These are phyloP conservation scores for Mucor mucedo DNA, from an alignment of 371 early-diverging fungal genomes.

Conservation along the genomic window DNA sequence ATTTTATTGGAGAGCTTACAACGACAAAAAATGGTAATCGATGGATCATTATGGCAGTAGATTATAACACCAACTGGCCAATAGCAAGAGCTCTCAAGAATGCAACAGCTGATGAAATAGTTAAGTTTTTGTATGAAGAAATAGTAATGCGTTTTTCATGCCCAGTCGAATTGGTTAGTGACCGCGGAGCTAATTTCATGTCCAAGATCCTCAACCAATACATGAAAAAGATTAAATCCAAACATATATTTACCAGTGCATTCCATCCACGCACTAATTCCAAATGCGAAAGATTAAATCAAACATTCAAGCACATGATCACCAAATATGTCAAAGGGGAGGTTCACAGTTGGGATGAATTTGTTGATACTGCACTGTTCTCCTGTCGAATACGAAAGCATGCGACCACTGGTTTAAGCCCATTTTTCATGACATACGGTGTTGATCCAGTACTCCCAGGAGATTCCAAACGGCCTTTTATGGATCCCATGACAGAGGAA, in stretches of 20 bases:
- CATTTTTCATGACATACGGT: conserved; percentile 26
- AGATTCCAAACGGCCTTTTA: conserved; percentile 14
- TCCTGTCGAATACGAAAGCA: conserved; percentile 18
- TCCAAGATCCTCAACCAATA: neutral
- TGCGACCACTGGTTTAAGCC: conserved; percentile 9
- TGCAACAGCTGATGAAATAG: conserved; percentile 25
- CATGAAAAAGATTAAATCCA: neutral
- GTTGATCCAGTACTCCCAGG: conserved; percentile 19
- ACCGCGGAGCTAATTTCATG: conserved; percentile 25
- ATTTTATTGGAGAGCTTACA: conserved; percentile 32
- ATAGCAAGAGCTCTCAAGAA: conserved; percentile 30
- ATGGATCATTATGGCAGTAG: conserved; percentile 39
- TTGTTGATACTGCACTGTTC: conserved; percentile 12
- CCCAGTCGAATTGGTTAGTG: conserved; percentile 33
- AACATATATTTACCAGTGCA: neutral
- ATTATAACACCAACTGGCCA: conserved; percentile 47
- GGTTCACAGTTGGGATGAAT: conserved; percentile 14
- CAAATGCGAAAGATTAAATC: conserved; percentile 32
- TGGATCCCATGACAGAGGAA: neutral
- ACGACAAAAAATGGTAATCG: conserved; percentile 14
- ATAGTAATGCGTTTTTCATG: conserved; percentile 32
- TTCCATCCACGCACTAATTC: conserved; percentile 20
- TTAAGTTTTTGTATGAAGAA: conserved; percentile 37
- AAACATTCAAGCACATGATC: conserved; percentile 7
- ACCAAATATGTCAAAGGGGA: conserved; percentile 11